Conservation (phyloP, 768 basidiomycete genomes). For the Tubosaeta brunneosetosa region DNA sequence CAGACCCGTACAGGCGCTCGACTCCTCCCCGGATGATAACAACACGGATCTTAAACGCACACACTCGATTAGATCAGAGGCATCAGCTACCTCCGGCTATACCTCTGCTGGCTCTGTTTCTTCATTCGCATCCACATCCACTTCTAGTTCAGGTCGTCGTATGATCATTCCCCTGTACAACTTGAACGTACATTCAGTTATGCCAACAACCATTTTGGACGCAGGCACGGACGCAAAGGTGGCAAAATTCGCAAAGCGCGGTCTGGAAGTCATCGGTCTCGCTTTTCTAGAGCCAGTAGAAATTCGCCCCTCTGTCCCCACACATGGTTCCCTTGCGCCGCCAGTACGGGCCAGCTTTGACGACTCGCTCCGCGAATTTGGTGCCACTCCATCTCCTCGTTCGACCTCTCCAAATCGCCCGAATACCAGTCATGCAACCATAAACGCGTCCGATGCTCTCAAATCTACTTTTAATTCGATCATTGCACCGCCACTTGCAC, state of each 20-base stretch:
- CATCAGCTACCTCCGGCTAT: conserved; percentile 42
- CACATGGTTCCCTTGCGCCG: conserved; percentile 6
- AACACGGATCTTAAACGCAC: conserved; percentile 26
- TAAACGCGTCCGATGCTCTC: neutral
- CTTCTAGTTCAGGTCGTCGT: conserved; percentile 49
- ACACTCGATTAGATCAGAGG: conserved; percentile 49
- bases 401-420: conserved; percentile 9
- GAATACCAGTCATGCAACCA: neutral
- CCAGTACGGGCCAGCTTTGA: conserved; percentile 30
- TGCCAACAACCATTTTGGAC: conserved; percentile 82
- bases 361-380: conserved; percentile 19
- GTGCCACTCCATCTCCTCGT: conserved; percentile 9
- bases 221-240: conserved; percentile 87
- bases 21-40: conserved; percentile 32
- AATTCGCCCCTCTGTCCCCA: conserved; percentile 42
- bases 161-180: conserved; percentile 85
- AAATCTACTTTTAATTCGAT: conserved; percentile 15
- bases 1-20: conserved; percentile 42
- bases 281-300: conserved; percentile 79
- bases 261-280: conserved; percentile 73
- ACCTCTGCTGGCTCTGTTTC: conserved; percentile 42
- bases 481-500: conserved; percentile 12
- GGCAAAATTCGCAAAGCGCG: conserved; percentile 67
- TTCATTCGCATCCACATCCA: conserved; percentile 39
- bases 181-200: conserved; percentile 80